Conservation (phyloP, 2,329 filamentous ascomycete genomes). For the Macrophomina tecta region DNA sequence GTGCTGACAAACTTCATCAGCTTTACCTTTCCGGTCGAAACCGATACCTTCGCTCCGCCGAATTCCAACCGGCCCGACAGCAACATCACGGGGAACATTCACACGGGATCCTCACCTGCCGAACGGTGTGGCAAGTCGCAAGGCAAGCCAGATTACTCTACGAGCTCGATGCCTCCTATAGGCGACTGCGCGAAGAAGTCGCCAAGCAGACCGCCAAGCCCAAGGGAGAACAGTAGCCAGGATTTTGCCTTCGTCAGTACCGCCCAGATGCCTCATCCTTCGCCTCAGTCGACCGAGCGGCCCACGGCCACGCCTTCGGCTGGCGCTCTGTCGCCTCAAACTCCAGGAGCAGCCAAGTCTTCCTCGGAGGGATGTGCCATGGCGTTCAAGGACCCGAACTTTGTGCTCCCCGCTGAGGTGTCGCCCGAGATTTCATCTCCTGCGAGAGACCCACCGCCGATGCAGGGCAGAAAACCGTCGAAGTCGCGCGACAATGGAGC, state of each 20-base stretch:
- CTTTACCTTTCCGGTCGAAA: conserved; percentile 28
- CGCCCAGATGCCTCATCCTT: conserved; percentile 33
- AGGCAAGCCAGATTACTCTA: conserved; percentile 51
- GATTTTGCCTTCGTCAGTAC: conserved; percentile 36
- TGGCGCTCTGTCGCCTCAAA: not conserved
- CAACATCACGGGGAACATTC: conserved; percentile 56
- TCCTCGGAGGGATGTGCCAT: conserved; percentile 50
- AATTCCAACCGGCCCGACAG: conserved; percentile 45
- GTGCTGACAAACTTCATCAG: conserved; percentile 24
- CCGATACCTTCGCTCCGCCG: conserved; percentile 30
- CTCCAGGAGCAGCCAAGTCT: conserved; percentile 43
- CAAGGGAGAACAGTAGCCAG: conserved; percentile 40
- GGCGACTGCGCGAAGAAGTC: conserved; percentile 33
- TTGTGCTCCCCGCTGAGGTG: conserved; percentile 36
- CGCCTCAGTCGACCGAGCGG: conserved; percentile 29
- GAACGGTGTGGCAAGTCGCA: conserved; percentile 55
- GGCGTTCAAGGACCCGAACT: conserved; percentile 52
- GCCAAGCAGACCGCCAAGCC: conserved; percentile 13
- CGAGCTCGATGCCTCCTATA: conserved; percentile 32
- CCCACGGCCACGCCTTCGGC: not conserved
- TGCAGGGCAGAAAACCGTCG: conserved; percentile 19
- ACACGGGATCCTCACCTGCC: conserved; percentile 55
- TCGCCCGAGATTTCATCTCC: conserved; percentile 33
- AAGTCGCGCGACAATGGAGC: conserved; percentile 9
- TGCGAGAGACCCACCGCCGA: conserved; percentile 16